These are phyloP conservation scores for Trametes cinnabarina DNA, from an alignment of 768 basidiomycete species.

Conservation along the genomic window DNA sequence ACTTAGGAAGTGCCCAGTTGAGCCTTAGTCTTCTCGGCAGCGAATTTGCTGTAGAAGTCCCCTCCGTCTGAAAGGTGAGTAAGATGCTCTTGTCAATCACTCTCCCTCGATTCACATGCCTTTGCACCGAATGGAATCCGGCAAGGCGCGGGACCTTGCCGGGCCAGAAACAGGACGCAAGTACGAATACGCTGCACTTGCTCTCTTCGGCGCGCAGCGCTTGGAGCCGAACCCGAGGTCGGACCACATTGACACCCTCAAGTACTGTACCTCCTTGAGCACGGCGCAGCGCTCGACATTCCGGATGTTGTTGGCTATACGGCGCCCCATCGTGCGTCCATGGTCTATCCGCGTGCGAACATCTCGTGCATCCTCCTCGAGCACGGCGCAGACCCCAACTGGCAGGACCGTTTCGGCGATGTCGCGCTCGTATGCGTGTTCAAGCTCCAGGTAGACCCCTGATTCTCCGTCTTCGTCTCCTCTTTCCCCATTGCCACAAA, in stretches of 20 bases:
- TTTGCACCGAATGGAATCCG: no score
- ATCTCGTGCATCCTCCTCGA: constrained; percentile 41
- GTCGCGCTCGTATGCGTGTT: constrained; percentile 33
- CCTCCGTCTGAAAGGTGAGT: no score
- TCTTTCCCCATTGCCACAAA: no score
- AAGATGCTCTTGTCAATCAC: no score
- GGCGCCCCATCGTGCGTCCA: constrained; percentile 47
- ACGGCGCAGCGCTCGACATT: constrained; percentile 41
- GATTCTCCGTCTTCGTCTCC: background rate
- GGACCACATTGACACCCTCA: constrained; percentile 37
- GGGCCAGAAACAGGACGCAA: constrained; percentile 21
- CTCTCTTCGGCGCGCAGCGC: constrained; percentile 20
- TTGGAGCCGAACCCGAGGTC: background rate
- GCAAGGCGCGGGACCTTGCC: constrained; percentile 17
- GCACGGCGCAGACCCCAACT: constrained; percentile 48
- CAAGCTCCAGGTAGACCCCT: constrained; percentile 1
- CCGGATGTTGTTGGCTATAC: constrained; percentile 49
- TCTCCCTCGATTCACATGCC: no score
- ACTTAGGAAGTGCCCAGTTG: no score
- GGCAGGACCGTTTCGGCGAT: constrained; percentile 48
- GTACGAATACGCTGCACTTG: constrained; percentile 19
- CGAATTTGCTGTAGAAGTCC: no score
- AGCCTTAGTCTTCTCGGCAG: no score
- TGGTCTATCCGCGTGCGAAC: constrained; percentile 29
- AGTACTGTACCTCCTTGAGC: constrained; percentile 40